Conservation (phyloP, 768 basidiomycete species). For the Podaxis sp. region DNA sequence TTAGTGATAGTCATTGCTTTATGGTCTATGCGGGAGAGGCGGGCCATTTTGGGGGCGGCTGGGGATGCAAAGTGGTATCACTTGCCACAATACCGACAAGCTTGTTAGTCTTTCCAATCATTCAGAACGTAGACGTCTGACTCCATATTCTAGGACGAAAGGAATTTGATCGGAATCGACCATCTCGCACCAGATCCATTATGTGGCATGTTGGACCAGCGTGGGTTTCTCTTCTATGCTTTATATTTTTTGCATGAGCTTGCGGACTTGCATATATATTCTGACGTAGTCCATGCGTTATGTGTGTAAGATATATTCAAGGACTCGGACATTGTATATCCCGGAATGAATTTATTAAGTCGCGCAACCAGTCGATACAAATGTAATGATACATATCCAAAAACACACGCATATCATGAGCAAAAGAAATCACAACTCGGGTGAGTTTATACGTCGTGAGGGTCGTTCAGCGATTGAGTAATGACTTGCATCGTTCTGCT, state of each 20-base stretch:
- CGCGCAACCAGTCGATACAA: too few relatives aligned
- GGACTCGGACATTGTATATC: too few relatives aligned
- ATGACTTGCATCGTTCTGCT: not conserved
- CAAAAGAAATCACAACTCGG: too few relatives aligned
- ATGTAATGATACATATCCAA: too few relatives aligned
- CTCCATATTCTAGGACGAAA: not conserved
- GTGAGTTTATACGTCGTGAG: not conserved
- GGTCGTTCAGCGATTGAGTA: not conserved
- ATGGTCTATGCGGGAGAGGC: slow-evolving; percentile 1
- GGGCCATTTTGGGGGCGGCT: not conserved
- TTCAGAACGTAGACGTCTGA: not conserved
- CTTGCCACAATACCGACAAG: not conserved
- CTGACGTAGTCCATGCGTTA: too few relatives aligned
- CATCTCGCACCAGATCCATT: not conserved
- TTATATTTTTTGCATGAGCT: too few relatives aligned
- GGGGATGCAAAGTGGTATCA: not conserved
- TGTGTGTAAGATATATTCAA: too few relatives aligned
- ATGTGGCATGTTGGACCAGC: not conserved
- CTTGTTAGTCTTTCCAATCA: not conserved
- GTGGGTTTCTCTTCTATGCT: too few relatives aligned
- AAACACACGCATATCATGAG: too few relatives aligned
- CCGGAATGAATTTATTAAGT: too few relatives aligned
- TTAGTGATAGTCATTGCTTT: not conserved
- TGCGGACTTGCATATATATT: too few relatives aligned
- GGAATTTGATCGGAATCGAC: not conserved